A percentile compares a stretch with the other conserved stretches of the same genome.
phyloP scores from a whole-genome alignment of 163 green algal species.

The Scenedesmus sp. region DNA sequence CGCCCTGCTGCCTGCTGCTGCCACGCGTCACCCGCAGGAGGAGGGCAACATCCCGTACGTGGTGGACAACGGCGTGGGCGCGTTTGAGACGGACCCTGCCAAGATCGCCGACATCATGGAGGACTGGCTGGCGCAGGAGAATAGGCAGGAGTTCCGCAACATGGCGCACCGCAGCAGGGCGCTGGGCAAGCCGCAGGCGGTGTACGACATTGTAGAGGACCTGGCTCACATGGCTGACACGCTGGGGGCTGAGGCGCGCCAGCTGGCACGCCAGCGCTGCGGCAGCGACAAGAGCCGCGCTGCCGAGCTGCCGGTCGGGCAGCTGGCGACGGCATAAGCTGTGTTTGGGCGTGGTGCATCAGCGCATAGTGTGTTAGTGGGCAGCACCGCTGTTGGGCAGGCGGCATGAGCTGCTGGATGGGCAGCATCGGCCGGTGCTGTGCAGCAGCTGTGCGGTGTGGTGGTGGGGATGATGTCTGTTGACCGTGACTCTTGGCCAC shows the following conservation, averaged over 20 bases:
- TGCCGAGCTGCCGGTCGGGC: neutral
- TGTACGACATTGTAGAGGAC: conserved; percentile 77
- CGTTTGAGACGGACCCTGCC: conserved; percentile 89
- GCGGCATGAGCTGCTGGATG: no score
- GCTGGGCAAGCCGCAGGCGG: conserved; percentile 66
- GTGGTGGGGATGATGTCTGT: no score
- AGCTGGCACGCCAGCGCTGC: conserved; percentile 11
- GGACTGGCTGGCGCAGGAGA: conserved; percentile 80
- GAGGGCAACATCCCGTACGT: conserved; percentile 98
- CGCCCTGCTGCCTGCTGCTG: neutral
- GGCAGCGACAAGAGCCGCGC: neutral
- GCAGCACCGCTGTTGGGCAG: no score
- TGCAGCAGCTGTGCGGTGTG: no score
- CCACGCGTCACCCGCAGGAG: conserved; percentile 75
- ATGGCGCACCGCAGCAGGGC: conserved; percentile 67
- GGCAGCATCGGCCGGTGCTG: no score
- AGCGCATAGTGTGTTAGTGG: no score
- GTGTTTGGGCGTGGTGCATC: neutral
- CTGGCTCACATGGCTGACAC: conserved; percentile 66
- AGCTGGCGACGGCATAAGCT: neutral
- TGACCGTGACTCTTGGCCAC: no score
- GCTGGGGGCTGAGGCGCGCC: conserved; percentile 13
- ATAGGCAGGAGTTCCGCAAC: conserved; percentile 63
- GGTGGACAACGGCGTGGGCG: conserved; percentile 89
- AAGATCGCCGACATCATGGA: conserved; percentile 89